Conservation (phyloP, 768 basidiomycete species). For the Tricholoma saponaceum region DNA sequence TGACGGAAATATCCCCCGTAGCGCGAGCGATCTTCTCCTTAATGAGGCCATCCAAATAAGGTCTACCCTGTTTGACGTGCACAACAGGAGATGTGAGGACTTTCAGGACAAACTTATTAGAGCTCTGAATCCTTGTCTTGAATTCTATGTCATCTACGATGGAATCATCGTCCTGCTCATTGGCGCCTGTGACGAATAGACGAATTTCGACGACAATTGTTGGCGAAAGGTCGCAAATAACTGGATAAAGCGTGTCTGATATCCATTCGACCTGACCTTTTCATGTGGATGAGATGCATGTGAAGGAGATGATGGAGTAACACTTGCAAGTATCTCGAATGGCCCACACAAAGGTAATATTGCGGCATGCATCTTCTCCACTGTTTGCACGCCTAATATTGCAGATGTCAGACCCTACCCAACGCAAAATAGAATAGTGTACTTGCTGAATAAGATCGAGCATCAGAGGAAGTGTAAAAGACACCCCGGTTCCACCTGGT, state of each 20-base stretch:
- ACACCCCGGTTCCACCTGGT: slow-evolving; percentile 46
- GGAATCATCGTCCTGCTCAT: background rate
- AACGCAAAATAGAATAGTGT: background rate
- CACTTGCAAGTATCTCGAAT: slow-evolving; percentile 35
- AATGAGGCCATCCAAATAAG: slow-evolving; percentile 34
- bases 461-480: slow-evolving; percentile 43
- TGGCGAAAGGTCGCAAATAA: slow-evolving; percentile 2
- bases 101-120: background rate
- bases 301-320: background rate
- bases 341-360: slow-evolving; percentile 40
- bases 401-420: background rate
- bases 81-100: slow-evolving; percentile 13
- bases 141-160: slow-evolving; percentile 5
- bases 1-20: slow-evolving; percentile 34
- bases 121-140: background rate
- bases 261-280: slow-evolving; percentile 45
- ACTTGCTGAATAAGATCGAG: slow-evolving; percentile 36
- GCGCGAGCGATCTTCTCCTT: slow-evolving; percentile 24
- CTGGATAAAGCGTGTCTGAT: background rate
- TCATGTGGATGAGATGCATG: background rate
- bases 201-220: slow-evolving; percentile 11
- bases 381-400: slow-evolving; percentile 19
- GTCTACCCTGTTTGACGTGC: slow-evolving; percentile 32
- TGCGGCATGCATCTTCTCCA: slow-evolving; percentile 12
- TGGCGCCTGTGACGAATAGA: slow-evolving; percentile 12